Evolutionary conservation across 2,329 filamentous ascomycete species (phyloP).

Genomic region (Aspergillus quadrilineatus): DNA sequence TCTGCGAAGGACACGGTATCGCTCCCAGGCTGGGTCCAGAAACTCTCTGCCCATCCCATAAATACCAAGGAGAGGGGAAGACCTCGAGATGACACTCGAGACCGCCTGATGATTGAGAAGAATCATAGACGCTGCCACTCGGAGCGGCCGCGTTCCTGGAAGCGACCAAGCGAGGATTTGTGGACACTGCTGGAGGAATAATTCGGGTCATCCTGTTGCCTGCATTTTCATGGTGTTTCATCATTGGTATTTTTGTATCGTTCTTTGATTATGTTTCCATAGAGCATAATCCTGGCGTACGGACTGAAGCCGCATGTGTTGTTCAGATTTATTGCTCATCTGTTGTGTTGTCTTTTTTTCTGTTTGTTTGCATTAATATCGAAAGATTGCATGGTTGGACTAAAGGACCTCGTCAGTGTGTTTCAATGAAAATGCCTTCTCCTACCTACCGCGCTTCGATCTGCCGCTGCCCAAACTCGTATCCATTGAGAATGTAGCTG

Average conservation of each 20-base stretch:
- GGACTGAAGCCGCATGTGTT: neutral
- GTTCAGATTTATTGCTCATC: too few relatives aligned
- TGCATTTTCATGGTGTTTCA: neutral
- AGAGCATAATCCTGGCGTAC: conserved; percentile 3
- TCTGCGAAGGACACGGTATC: conserved; percentile 19
- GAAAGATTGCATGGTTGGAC: neutral
- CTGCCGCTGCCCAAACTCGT: neutral
- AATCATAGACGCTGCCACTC: conserved; percentile 40
- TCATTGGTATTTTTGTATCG: neutral
- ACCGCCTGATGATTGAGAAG: conserved; percentile 21
- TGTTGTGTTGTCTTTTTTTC: neutral
- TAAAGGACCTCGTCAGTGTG: neutral
- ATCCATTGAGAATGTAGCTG: neutral
- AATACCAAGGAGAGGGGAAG: conserved; percentile 6
- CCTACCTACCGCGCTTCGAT: neutral
- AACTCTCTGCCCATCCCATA: conserved; percentile 12
- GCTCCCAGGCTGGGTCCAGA: conserved; percentile 25
- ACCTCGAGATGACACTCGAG: neutral
- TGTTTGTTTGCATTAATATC: neutral
- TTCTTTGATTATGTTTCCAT: neutral
- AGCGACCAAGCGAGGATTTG: conserved; percentile 34
- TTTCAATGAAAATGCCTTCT: neutral
- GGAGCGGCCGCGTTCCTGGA: conserved; percentile 40
- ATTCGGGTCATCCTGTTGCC: neutral
- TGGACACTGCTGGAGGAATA: conserved; percentile 38